Percentiles rank a stretch among this genome's conserved stretches.
Evolutionary conservation across 225 moss, liverwort and hornwort genomes (phyloP).

Genomic region (Bryoerythrophyllum caledonicum): DNA sequence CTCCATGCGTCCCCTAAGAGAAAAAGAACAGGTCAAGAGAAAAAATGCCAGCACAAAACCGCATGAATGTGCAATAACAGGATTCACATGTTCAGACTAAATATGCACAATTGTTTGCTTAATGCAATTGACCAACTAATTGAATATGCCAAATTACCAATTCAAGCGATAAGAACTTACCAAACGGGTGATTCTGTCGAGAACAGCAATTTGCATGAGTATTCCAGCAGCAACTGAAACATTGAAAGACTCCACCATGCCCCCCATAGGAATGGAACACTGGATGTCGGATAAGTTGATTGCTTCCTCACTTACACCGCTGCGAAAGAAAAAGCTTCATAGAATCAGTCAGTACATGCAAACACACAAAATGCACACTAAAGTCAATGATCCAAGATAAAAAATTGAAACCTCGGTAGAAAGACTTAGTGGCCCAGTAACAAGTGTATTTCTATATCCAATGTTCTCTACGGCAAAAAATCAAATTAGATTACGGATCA

Average conservation of each 20-base stretch:
- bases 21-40: not conserved
- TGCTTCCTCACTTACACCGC: conserved; percentile 84
- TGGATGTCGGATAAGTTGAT: conserved; percentile 79
- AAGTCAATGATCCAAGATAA: not conserved
- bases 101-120: not conserved
- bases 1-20: conserved; percentile 43
- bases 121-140: not conserved
- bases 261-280: conserved; percentile 96
- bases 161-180: conserved; percentile 31
- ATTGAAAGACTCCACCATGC: conserved; percentile 99
- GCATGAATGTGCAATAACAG: not conserved
- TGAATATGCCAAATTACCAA: conserved; percentile 8
- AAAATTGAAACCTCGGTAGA: not conserved
- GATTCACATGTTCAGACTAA: not conserved
- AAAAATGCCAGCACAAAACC: not conserved
- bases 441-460: not conserved
- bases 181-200: conserved; percentile 69
- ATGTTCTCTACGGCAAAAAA: not conserved
- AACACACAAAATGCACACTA: conserved; percentile 5
- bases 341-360: not conserved
- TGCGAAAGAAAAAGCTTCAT: conserved; percentile 27
- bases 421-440: not conserved
- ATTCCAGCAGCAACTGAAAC: conserved; percentile 97
- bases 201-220: conserved; percentile 85
- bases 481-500: not conserved